Evolutionary conservation across 768 basidiomycete genomes (phyloP), one percentile per base, ranked within the genome.

Genomic region (Phallus indusiatus): DNA sequence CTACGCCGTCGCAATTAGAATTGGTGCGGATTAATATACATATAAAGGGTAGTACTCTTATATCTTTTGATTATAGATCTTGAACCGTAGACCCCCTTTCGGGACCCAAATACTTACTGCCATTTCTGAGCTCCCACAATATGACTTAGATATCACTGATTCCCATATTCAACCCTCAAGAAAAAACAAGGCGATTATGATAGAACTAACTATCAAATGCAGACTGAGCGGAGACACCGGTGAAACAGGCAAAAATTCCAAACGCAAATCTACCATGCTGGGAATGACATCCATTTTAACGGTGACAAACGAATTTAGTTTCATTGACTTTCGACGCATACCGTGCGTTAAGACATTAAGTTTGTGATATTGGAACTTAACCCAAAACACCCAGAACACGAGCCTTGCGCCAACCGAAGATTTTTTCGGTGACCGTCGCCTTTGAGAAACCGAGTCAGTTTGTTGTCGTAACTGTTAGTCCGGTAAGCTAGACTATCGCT

Each of bases 301-400:
- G 4, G 51, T 88, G 42, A 89, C 86, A 0, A 90, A 89, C 1
- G 90, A 92, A 67, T 70, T 82, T 64, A 77, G 80, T 21, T 82
- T 86, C 54, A 70, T 95, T 59, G 89, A 92, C 67, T 93, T 87
- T 67, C 83, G 91, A 33, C 81, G 88, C 20, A 88, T 88, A 48
- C 75, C 79, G 92, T 92, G 64, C 64, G 77, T 66, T 10, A 3
- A n/a, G 62, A 34, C 33, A 18, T 21, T n/a, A 9, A 34, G 37
- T n/a, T 63, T 47, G 22, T 22, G 34, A 14, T n/a, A 33, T 2
- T 18, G 49, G 28, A 21, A 35, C 6, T 17, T 56, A 14, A 24
- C 54, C 63, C 17, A 49, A 36, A 36, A 24, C 11, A 18, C 50
- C 49, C 65, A 94, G 90, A 11, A 91, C 88, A 1, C 87, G 84